Conservation (phyloP, 1,139 yeast species). For the Petasospora fabianii region DNA sequence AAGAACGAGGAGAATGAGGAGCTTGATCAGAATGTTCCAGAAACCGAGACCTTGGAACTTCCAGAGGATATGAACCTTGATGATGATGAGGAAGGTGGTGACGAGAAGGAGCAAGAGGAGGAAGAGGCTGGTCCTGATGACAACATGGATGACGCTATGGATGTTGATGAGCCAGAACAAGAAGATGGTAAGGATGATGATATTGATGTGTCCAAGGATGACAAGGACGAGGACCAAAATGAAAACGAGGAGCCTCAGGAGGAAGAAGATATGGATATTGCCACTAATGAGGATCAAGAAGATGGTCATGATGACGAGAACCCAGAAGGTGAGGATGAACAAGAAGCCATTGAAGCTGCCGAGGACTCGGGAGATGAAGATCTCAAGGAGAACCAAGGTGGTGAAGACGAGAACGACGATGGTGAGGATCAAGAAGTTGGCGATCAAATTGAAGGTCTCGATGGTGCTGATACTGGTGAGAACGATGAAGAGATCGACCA, state of each 20-base stretch:
- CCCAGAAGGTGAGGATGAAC: slow-evolving; percentile 28
- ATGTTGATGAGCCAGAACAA: slow-evolving; percentile 28
- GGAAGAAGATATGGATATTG: slow-evolving; percentile 33
- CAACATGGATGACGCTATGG: slow-evolving; percentile 32
- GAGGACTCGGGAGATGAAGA: slow-evolving; percentile 31
- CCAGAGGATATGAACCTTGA: slow-evolving; percentile 88
- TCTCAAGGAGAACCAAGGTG: slow-evolving; percentile 30
- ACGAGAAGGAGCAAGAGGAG: slow-evolving; percentile 32
- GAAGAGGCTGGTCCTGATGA: slow-evolving; percentile 25
- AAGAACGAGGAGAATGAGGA: slow-evolving; percentile 69
- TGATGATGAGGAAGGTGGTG: slow-evolving; percentile 58
- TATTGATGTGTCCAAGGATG: slow-evolving; percentile 29
- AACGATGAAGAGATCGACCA: slow-evolving; percentile 52
- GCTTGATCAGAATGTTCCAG: slow-evolving; percentile 70
- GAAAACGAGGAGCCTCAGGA: slow-evolving; percentile 32
- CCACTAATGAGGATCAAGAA: slow-evolving; percentile 29
- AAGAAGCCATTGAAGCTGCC: slow-evolving; percentile 29
- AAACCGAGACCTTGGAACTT: slow-evolving; percentile 73
- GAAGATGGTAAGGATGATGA: slow-evolving; percentile 30
- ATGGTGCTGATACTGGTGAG: slow-evolving; percentile 46
- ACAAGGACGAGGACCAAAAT: slow-evolving; percentile 30
- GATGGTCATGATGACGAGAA: slow-evolving; percentile 32
- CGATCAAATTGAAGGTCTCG: slow-evolving; percentile 33
- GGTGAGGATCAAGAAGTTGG: slow-evolving; percentile 29
- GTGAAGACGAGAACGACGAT: slow-evolving; percentile 29